Conservation (phyloP, 192 early-diverging fungal genomes). For the Umbelopsis ramanniana region DNA sequence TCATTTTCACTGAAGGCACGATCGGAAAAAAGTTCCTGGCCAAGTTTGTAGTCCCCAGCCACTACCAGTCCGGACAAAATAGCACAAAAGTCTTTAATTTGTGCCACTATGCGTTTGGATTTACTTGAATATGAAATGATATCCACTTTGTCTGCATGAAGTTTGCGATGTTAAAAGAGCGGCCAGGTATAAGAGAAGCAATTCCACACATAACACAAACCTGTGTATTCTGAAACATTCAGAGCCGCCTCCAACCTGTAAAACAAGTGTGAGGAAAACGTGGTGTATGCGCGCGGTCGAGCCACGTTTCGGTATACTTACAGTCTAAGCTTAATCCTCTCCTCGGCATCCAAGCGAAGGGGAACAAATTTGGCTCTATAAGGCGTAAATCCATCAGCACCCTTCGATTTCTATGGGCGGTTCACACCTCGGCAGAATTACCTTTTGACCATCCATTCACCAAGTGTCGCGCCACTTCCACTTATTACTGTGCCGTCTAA, state of each 20-base stretch:
- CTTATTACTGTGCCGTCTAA: conserved; percentile 46
- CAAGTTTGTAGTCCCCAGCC: conserved; percentile 78
- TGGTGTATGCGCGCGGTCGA: too few relatives aligned
- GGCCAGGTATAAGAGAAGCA: too few relatives aligned
- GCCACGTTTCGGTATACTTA: conserved; percentile 26
- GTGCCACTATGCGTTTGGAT: conserved; percentile 86
- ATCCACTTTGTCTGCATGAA: conserved; percentile 54
- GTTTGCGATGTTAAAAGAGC: neutral
- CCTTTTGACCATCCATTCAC: conserved; percentile 76
- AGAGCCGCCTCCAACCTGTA: conserved; percentile 88
- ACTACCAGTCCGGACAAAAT: conserved; percentile 93
- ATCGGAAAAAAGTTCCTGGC: conserved; percentile 74
- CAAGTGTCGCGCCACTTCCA: conserved; percentile 57
- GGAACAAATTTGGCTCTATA: conserved; percentile 92
- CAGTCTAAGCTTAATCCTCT: conserved; percentile 90
- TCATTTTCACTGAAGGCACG: conserved; percentile 67
- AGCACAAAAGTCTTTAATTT: conserved; percentile 95
- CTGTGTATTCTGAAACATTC: conserved; percentile 78
- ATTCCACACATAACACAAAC: neutral
- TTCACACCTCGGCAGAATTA: neutral
- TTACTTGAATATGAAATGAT: conserved; percentile 86
- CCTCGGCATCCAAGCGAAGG: conserved; percentile 83
- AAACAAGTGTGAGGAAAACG: neutral
- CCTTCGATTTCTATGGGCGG: too few relatives aligned
- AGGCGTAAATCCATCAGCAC: neutral